Evolutionary conservation across 768 basidiomycete genomes (phyloP).

Genomic region (Pisolithus marmoratus): DNA sequence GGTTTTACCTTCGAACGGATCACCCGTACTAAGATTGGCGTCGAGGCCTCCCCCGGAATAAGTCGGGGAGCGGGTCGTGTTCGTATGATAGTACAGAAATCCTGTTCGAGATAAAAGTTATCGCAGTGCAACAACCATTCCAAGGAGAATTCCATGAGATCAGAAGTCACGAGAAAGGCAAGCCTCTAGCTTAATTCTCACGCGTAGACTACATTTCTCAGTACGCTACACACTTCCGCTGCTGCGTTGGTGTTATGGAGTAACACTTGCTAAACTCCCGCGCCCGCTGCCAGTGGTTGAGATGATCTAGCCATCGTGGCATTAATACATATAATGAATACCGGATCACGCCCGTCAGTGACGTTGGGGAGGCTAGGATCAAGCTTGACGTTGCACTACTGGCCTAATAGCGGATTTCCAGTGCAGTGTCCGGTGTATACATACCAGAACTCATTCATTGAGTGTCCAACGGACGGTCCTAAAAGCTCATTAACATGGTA

Average conservation of each 20-base stretch:
- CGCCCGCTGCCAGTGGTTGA: slow-evolving; percentile 86
- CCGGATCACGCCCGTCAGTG: slow-evolving; percentile 33
- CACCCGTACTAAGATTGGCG: too few relatives aligned
- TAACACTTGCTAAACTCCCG: slow-evolving; percentile 82
- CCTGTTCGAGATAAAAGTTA: slow-evolving; percentile 99
- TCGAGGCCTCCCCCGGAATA: slow-evolving; percentile 95
- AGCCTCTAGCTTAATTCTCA: too few relatives aligned
- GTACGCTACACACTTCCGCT: too few relatives aligned
- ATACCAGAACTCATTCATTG: too few relatives aligned
- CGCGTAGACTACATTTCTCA: too few relatives aligned
- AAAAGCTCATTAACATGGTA: too few relatives aligned
- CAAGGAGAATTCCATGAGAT: slow-evolving; percentile 98
- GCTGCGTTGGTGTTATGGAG: slow-evolving; percentile 2
- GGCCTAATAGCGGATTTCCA: too few relatives aligned
- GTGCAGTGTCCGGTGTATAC: too few relatives aligned
- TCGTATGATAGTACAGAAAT: slow-evolving; percentile 99
- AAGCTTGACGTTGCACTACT: too few relatives aligned
- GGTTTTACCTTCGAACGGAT: too few relatives aligned
- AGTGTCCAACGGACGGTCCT: too few relatives aligned
- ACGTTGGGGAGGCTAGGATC: background rate
- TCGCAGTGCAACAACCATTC: slow-evolving; percentile 95
- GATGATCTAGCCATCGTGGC: slow-evolving; percentile 91
- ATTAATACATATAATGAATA: slow-evolving; percentile 97
- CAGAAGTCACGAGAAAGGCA: slow-evolving; percentile 91
- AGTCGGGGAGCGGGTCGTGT: slow-evolving; percentile 97